Conservation (phyloP, 352 stramenopile species). For the Phytophthora nicotianae region DNA sequence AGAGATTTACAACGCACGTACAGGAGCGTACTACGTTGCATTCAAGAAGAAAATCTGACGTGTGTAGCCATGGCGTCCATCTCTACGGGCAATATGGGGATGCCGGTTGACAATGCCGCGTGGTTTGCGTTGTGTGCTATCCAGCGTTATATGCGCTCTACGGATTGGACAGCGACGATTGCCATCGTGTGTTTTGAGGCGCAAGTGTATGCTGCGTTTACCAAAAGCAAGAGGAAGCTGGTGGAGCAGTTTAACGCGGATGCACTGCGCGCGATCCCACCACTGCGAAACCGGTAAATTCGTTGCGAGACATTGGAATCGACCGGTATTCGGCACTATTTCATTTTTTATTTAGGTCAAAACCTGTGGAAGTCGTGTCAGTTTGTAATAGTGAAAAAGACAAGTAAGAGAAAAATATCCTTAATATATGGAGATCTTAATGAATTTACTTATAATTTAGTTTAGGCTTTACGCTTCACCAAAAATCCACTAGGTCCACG, state of each 20-base stretch:
- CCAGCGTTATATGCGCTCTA: constrained; percentile 53
- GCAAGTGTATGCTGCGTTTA: constrained; percentile 47
- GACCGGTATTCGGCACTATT: neutral
- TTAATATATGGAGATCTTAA: constrained; percentile 7
- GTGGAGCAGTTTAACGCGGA: constrained; percentile 30
- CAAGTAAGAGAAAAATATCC: too few species aligned
- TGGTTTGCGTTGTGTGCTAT: constrained; percentile 54
- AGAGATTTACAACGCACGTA: constrained; percentile 39
- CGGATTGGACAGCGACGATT: constrained; percentile 51
- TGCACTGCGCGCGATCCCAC: constrained; percentile 19
- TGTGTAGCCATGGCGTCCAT: constrained; percentile 72
- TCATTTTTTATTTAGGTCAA: constrained; percentile 36
- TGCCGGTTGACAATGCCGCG: constrained; percentile 42
- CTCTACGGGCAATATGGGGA: constrained; percentile 63
- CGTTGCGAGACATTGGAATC: neutral
- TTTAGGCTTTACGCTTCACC: too few species aligned
- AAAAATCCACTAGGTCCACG: neutral
- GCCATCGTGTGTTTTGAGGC: constrained; percentile 61
- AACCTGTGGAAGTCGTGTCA: constrained; percentile 18
- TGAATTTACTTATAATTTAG: too few species aligned
- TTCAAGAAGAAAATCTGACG: constrained; percentile 42
- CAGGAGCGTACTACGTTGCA: constrained; percentile 41
- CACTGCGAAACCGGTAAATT: constrained; percentile 15
- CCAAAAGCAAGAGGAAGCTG: constrained; percentile 29
- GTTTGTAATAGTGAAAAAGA: constrained; percentile 12